These are phyloP conservation scores for Iris macrosiphon DNA, from an alignment of 106 monocot genomes.

Conservation along the genomic window DNA sequence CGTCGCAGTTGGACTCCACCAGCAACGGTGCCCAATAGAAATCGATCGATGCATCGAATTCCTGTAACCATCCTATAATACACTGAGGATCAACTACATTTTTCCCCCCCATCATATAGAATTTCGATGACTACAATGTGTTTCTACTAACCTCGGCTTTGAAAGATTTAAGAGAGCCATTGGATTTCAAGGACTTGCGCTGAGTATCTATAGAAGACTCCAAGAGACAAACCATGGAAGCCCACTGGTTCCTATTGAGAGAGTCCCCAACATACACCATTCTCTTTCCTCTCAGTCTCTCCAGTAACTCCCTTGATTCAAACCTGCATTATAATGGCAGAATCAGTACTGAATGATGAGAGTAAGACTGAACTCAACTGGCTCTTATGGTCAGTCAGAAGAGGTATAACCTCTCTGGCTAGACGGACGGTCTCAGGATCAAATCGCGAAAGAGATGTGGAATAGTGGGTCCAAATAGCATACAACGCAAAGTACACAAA, in stretches of 20 bases:
- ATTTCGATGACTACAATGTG: too few relatives aligned
- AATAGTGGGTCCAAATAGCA: too few relatives aligned
- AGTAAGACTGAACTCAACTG: too few relatives aligned
- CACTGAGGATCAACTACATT: too few relatives aligned
- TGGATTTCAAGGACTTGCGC: slow-evolving; percentile 14
- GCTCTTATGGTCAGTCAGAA: too few relatives aligned
- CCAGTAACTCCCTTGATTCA: slow-evolving; percentile 33
- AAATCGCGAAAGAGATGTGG: too few relatives aligned
- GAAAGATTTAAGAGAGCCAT: slow-evolving; percentile 28
- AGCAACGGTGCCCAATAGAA: slow-evolving; percentile 64
- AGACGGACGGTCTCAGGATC: too few relatives aligned
- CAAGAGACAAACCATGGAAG: slow-evolving; percentile 53
- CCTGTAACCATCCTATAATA: slow-evolving; percentile 21
- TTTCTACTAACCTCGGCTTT: slow-evolving; percentile 26
- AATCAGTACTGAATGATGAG: too few relatives aligned
- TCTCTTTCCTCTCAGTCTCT: slow-evolving; percentile 48
- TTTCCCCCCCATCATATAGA: too few relatives aligned
- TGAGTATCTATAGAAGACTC: slow-evolving; percentile 16
- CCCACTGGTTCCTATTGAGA: slow-evolving; percentile 52
- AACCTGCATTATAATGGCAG: slow-evolving; percentile 29
- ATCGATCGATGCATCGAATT: slow-evolving; percentile 42
- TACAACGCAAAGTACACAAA: too few relatives aligned
- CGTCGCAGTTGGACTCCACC: slow-evolving; percentile 54
- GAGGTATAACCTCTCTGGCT: too few relatives aligned
- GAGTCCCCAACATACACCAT: slow-evolving; percentile 65